Conservation (phyloP, 441 rosid genomes). For the Populus hybrid region DNA sequence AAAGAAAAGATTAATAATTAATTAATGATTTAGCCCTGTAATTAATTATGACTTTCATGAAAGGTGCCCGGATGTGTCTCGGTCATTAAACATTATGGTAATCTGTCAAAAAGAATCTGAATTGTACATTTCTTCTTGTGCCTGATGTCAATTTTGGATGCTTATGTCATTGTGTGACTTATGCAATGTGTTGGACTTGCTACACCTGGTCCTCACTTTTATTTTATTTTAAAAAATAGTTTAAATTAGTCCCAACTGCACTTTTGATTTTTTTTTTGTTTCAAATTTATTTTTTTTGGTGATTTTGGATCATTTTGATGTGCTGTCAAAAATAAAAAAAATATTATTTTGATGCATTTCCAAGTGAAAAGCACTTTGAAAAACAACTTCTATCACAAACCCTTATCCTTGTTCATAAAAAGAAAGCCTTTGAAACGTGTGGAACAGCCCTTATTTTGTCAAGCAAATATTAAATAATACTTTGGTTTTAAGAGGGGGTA, state of each 20-base stretch:
- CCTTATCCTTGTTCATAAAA: background rate
- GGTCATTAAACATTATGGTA: background rate
- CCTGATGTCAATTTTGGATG: background rate
- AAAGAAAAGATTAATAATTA: background rate
- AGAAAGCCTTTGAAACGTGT: background rate
- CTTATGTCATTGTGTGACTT: background rate
- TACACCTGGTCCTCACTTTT: background rate
- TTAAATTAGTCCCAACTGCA: too few species aligned
- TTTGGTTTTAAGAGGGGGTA: slow-evolving; percentile 49
- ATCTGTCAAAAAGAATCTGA: background rate
- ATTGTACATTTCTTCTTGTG: background rate
- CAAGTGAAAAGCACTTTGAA: too few species aligned
- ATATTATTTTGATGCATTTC: background rate
- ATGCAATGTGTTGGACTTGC: background rate
- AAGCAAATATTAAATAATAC: background rate
- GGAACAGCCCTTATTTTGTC: background rate
- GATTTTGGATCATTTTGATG: background rate
- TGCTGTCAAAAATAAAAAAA: background rate
- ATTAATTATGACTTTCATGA: background rate
- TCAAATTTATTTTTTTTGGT: background rate
- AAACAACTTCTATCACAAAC: too few species aligned
- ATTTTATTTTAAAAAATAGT: background rate
- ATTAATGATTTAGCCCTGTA: background rate
- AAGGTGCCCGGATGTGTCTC: background rate
- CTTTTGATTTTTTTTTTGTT: background rate